Percentiles rank a stretch among this genome's conserved stretches.
Evolutionary conservation across 306 rosid genomes (phyloP).

Genomic region (Luffa aegyptiaca): DNA sequence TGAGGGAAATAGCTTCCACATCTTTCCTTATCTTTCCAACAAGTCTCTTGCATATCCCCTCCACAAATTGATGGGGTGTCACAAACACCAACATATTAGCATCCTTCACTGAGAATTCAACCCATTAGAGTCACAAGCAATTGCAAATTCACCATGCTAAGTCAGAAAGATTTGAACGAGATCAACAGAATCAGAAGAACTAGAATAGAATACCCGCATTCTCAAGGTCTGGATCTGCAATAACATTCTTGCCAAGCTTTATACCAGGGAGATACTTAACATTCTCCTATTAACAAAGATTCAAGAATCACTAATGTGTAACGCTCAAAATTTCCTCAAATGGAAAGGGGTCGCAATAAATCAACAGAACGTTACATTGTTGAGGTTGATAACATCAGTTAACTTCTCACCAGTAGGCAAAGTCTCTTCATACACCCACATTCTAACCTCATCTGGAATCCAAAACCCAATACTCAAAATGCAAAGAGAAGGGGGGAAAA

Average conservation of each 20-base stretch:
- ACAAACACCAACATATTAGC: conserved; percentile 88
- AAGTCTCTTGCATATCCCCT: conserved; percentile 66
- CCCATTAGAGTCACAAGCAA: conserved; percentile 11
- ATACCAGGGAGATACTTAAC: conserved; percentile 81
- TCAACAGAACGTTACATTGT: conserved; percentile 43
- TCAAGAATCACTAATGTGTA: neutral
- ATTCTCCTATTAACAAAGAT: conserved; percentile 53
- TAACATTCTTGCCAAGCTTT: conserved; percentile 78
- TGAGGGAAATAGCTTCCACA: conserved; percentile 75
- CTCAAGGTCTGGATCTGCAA: conserved; percentile 77
- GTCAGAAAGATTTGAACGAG: neutral
- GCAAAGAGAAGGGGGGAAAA: neutral
- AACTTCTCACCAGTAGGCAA: conserved; percentile 72
- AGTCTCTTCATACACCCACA: conserved; percentile 91
- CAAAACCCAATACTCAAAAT: conserved; percentile 1
- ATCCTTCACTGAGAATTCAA: conserved; percentile 47
- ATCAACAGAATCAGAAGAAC: neutral
- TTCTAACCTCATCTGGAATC: conserved; percentile 73
- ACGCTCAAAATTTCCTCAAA: neutral
- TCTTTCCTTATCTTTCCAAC: conserved; percentile 50
- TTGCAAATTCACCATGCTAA: neutral
- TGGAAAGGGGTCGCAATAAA: neutral
- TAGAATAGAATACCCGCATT: conserved; percentile 42
- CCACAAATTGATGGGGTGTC: conserved; percentile 90
- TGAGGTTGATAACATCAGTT: conserved; percentile 61